phyloP scores from a whole-genome alignment of 1,139 yeast genomes.

The Taphrina communis region DNA sequence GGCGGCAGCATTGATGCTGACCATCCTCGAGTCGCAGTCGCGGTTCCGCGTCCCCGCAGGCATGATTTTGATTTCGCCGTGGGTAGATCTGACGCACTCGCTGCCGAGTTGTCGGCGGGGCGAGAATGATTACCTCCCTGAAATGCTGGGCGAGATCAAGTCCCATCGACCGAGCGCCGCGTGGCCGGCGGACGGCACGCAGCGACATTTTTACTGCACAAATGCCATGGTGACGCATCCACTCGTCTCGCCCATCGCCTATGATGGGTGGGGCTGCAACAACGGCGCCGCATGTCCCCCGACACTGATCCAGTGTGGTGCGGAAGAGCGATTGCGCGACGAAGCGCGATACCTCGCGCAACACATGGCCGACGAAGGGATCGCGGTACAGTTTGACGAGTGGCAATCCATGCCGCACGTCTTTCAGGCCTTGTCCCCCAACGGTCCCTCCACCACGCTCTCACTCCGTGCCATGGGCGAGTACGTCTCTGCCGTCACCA shows the following conservation, averaged over 20 bases:
- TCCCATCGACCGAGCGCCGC: conserved; percentile 27
- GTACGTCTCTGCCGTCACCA: conserved; percentile 23
- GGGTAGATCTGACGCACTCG: conserved; percentile 45
- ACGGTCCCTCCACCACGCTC: conserved; percentile 6
- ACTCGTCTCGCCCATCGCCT: conserved; percentile 38
- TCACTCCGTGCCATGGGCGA: conserved; percentile 27
- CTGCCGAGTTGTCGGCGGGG: conserved; percentile 44
- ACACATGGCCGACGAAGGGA: conserved; percentile 26
- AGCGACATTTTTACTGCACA: conserved; percentile 30
- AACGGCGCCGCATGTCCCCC: neutral
- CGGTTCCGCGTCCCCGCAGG: conserved; percentile 43
- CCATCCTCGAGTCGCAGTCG: conserved; percentile 38
- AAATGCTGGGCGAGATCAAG: conserved; percentile 9
- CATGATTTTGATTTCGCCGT: conserved; percentile 44
- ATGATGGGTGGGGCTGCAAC: conserved; percentile 16
- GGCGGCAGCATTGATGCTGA: conserved; percentile 50
- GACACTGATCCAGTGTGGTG: conserved; percentile 25
- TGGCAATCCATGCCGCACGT: conserved; percentile 41
- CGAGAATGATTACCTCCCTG: conserved; percentile 45
- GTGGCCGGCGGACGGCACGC: conserved; percentile 29
- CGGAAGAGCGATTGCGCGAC: conserved; percentile 35
- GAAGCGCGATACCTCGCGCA: conserved; percentile 37
- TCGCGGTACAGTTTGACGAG: conserved; percentile 30
- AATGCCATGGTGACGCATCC: conserved; percentile 32
- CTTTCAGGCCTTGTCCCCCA: conserved; percentile 29